phyloP scores from a whole-genome alignment of 805 yeast species.

The Clavispora carvajalis region DNA sequence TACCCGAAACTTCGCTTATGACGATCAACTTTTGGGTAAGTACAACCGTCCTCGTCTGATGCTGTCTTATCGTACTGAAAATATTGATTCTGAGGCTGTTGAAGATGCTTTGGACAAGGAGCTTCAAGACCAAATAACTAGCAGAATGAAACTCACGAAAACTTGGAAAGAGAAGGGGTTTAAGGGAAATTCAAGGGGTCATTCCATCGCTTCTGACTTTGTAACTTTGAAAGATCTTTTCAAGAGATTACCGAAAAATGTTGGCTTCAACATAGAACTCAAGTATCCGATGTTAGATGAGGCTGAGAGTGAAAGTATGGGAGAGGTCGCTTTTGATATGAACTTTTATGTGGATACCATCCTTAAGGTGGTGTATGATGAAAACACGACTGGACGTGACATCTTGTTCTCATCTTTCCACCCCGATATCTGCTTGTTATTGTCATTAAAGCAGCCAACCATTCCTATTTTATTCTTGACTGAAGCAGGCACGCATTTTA shows the following conservation, averaged over 20 bases:
- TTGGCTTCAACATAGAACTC: conserved; percentile 92
- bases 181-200: conserved; percentile 90
- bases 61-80: conserved; percentile 33
- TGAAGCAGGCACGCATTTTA: conserved; percentile 75
- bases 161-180: conserved; percentile 82
- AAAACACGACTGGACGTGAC: conserved; percentile 73
- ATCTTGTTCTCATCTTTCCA: conserved; percentile 89
- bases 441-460: conserved; percentile 88
- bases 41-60: conserved; percentile 34
- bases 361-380: conserved; percentile 67
- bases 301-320: conserved; percentile 84
- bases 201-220: conserved; percentile 85
- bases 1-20: conserved; percentile 23
- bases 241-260: conserved; percentile 69
- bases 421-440: conserved; percentile 83
- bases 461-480: conserved; percentile 88
- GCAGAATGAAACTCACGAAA: conserved; percentile 79
- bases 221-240: conserved; percentile 85
- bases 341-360: conserved; percentile 88
- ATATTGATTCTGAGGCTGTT: conserved; percentile 19
- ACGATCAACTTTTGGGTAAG: conserved; percentile 32
- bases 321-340: conserved; percentile 74
- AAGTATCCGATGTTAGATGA: conserved; percentile 95
- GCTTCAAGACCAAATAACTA: conserved; percentile 34
- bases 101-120: conserved; percentile 34